Evolutionary conservation across 345 rosid genomes (phyloP).

Genomic region (rapeseed (Brassica napus)): DNA sequence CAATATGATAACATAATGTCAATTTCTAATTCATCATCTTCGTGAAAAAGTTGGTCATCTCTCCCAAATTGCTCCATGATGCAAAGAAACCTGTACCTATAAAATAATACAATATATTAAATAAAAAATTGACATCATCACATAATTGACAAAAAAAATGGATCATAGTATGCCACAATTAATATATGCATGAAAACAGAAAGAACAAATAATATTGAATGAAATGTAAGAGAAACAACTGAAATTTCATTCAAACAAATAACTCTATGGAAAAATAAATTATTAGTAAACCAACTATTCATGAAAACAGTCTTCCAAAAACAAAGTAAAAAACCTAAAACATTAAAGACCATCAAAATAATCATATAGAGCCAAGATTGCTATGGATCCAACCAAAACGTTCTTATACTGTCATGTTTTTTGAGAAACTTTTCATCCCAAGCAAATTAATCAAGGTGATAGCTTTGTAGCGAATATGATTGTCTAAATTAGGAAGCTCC

Average conservation of each 20-base stretch:
- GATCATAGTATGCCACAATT: no score
- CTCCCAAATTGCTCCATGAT: not conserved
- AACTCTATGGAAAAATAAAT: not conserved
- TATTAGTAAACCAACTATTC: not conserved
- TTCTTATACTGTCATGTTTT: not conserved
- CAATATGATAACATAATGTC: not conserved
- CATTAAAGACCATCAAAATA: no score
- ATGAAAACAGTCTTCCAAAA: not conserved
- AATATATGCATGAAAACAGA: no score
- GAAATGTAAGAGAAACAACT: no score
- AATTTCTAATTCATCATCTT: no score
- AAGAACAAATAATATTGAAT: no score
- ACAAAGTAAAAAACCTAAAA: not conserved
- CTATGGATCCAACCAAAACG: not conserved
- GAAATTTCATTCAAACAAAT: no score
- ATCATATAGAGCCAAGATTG: not conserved
- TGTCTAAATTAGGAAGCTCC: not conserved
- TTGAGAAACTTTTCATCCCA: not conserved
- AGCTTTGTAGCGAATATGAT: not conserved
- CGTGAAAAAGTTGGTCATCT: not conserved
- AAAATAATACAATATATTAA: no score
- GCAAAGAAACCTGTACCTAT: not conserved
- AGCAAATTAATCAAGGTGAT: not conserved
- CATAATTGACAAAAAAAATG: no score
- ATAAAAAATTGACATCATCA: no score